Evolutionary conservation across 2,329 filamentous ascomycete species (phyloP).

Genomic region (Trichoderma aggressivum): DNA sequence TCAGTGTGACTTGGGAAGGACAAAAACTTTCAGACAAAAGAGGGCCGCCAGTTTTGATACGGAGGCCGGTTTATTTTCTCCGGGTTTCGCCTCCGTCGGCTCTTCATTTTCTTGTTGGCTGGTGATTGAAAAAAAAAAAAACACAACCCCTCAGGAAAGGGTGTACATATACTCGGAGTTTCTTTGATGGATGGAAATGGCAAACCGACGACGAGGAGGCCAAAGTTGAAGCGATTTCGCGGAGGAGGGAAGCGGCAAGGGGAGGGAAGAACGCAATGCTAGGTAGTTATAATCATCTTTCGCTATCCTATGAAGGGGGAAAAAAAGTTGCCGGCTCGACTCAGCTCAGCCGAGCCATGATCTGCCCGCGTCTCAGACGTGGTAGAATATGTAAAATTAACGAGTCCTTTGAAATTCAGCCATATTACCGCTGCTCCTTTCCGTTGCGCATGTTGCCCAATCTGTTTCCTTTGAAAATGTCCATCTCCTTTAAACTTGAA

Average conservation of each 20-base stretch:
- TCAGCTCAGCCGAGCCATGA: not conserved
- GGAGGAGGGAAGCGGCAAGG: not conserved
- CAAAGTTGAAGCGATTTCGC: not conserved
- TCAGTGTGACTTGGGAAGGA: not conserved
- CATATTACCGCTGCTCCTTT: not conserved
- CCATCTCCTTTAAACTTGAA: not conserved
- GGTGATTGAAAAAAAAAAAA: not conserved
- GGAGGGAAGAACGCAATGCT: not conserved
- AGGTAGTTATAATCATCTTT: constrained; percentile 8
- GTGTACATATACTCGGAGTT: constrained; percentile 4
- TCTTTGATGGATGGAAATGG: not conserved
- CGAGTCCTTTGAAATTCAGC: not conserved
- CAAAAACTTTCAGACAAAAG: not conserved
- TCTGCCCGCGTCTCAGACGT: not conserved
- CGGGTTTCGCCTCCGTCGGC: not conserved
- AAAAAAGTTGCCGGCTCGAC: not conserved
- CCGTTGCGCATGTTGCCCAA: not conserved
- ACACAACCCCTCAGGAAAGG: not conserved
- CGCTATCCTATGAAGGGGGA: not conserved
- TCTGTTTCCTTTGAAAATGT: not conserved
- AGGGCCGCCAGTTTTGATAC: not conserved
- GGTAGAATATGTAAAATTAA: not conserved
- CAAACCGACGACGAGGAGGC: not conserved
- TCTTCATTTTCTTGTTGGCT: not conserved
- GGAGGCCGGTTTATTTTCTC: not conserved